These are phyloP conservation scores for Suillus clintonianus DNA, from an alignment of 768 basidiomycete genomes.

Conservation along the genomic window DNA sequence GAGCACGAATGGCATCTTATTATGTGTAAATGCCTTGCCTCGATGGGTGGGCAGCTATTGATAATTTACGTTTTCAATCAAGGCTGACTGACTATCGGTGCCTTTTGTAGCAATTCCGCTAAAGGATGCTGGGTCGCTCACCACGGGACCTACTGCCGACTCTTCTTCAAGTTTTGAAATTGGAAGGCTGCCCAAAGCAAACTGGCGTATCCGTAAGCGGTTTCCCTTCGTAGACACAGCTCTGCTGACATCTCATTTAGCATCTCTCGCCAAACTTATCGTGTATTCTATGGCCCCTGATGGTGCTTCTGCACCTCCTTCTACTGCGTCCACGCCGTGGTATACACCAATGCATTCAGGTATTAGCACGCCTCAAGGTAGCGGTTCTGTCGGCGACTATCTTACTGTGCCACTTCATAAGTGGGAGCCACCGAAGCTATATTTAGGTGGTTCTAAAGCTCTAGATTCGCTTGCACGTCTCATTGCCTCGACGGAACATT, in stretches of 20 bases:
- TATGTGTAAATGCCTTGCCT: constrained; percentile 86
- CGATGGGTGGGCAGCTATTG: constrained; percentile 60
- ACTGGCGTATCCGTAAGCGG: constrained; percentile 70
- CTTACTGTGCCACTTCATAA: constrained; percentile 60
- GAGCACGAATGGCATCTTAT: constrained; percentile 82
- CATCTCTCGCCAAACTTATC: constrained; percentile 80
- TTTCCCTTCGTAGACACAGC: background rate
- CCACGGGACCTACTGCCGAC: constrained; percentile 77
- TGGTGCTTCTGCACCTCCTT: constrained; percentile 54
- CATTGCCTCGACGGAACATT: constrained; percentile 80
- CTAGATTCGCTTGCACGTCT: constrained; percentile 84
- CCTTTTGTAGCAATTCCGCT: constrained; percentile 62
- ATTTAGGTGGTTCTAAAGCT: constrained; percentile 82
- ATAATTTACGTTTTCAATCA: constrained; percentile 3
- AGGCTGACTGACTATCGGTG: background rate
- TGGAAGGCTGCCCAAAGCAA: constrained; percentile 66
- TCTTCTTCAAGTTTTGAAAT: constrained; percentile 53
- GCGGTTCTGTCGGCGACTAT: constrained; percentile 49
- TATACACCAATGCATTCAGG: constrained; percentile 72
- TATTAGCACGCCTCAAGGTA: constrained; percentile 37
- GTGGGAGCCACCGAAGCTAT: constrained; percentile 43
- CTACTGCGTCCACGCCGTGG: constrained; percentile 69
- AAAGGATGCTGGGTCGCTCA: constrained; percentile 71
- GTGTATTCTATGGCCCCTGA: constrained; percentile 87
- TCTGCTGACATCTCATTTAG: constrained; percentile 34